A percentile compares a stretch with the other conserved stretches of the same genome.
Conservation (phyloP, 225 moss, liverwort and hornwort genomes). For the Sphagnum contortum region DNA sequence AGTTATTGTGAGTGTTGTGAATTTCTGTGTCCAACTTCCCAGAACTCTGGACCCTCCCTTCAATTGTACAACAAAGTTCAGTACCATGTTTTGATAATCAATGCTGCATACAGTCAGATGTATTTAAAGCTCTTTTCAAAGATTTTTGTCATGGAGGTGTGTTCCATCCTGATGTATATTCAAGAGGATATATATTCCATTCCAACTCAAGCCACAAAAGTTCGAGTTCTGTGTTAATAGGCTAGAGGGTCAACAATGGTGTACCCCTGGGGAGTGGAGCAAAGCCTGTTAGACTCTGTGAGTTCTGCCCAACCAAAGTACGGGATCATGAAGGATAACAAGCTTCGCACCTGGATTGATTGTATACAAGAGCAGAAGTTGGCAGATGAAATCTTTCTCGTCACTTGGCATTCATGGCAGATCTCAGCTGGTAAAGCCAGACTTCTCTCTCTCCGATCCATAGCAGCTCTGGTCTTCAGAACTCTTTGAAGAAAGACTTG, state of each 20-base stretch:
- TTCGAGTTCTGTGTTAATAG: constrained; percentile 4
- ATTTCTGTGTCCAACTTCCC: too few species aligned
- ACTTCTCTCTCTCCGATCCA: background rate
- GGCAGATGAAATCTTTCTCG: constrained; percentile 47
- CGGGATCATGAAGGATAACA: constrained; percentile 39
- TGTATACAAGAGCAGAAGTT: constrained; percentile 60
- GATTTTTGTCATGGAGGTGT: too few species aligned
- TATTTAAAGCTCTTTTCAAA: too few species aligned
- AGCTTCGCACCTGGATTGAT: constrained; percentile 47
- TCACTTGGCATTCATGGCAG: constrained; percentile 65
- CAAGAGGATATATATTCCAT: too few species aligned
- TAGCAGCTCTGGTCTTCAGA: too few species aligned
- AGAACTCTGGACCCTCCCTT: too few species aligned
- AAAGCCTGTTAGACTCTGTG: constrained; percentile 36
- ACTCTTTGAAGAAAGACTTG: too few species aligned
- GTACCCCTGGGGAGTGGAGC: constrained; percentile 52
- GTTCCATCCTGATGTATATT: too few species aligned
- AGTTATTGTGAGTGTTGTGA: constrained; percentile 28
- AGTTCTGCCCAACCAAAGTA: constrained; percentile 28
- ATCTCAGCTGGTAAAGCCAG: constrained; percentile 34
- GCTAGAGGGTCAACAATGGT: constrained; percentile 54
- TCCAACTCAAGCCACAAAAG: too few species aligned
- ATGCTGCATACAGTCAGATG: too few species aligned
- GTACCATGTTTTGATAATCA: too few species aligned
- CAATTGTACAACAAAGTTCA: too few species aligned